These are phyloP conservation scores for Talaromyces sp. DNA, from an alignment of 2,329 filamentous ascomycete species.

Conservation along the genomic window DNA sequence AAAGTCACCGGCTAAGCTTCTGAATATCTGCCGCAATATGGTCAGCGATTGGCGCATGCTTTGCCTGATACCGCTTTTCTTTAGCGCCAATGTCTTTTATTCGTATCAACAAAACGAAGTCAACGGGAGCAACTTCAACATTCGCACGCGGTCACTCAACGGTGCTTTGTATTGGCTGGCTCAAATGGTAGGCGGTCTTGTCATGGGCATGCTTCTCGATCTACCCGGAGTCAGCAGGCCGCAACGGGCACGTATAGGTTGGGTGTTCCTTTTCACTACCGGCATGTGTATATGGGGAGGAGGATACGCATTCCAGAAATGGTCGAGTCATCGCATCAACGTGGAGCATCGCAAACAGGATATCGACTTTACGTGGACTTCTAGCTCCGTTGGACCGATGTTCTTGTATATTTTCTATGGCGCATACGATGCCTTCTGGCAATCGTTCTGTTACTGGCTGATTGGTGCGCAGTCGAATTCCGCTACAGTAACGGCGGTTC, in stretches of 20 bases:
- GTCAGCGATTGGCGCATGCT: constrained; percentile 45
- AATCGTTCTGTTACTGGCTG: constrained; percentile 62
- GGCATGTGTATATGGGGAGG: constrained; percentile 56
- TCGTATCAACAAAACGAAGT: constrained; percentile 54
- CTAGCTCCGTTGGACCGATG: constrained; percentile 59
- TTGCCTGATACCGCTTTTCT: constrained; percentile 54
- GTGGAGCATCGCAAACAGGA: constrained; percentile 42
- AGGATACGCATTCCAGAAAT: constrained; percentile 65
- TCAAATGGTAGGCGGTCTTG: constrained; percentile 50
- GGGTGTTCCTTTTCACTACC: constrained; percentile 47
- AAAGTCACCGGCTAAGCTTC: not conserved
- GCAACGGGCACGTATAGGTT: constrained; percentile 49
- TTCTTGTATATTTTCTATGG: constrained; percentile 71
- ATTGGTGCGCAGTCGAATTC: constrained; percentile 48
- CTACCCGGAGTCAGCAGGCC: constrained; percentile 43
- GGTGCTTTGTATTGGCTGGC: constrained; percentile 53
- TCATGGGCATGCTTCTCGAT: constrained; percentile 41
- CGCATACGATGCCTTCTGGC: constrained; percentile 66
- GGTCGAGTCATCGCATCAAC: constrained; percentile 46
- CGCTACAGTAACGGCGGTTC: constrained; percentile 40
- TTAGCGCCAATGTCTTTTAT: constrained; percentile 54
- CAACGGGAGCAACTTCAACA: constrained; percentile 52
- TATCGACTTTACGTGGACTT: constrained; percentile 48
- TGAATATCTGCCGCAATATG: constrained; percentile 27
- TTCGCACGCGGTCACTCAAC: constrained; percentile 52